Evolutionary conservation across 2,329 filamentous ascomycete species (phyloP).

Genomic region (Phyllosticta ampelicida): DNA sequence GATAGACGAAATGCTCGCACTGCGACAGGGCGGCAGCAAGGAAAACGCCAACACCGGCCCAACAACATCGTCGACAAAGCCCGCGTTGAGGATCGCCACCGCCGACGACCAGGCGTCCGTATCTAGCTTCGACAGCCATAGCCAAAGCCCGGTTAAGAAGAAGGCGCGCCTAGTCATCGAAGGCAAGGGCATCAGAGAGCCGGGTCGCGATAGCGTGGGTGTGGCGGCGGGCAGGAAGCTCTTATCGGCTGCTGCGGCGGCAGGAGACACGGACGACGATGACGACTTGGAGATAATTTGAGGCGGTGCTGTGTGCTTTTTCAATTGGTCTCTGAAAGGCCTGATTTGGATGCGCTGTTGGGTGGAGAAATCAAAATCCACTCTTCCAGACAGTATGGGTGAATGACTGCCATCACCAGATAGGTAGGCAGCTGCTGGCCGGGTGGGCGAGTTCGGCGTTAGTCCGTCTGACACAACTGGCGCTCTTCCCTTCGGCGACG

Average conservation of each 20-base stretch:
- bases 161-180: conserved; percentile 37
- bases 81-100: background rate
- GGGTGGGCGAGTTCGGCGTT: background rate
- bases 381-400: no score
- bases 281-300: conserved; percentile 39
- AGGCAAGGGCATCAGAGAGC: conserved; percentile 39
- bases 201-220: conserved; percentile 36
- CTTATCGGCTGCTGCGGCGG: background rate
- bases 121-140: conserved; percentile 9
- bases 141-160: conserved; percentile 35
- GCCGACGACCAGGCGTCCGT: background rate
- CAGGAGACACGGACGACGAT: conserved; percentile 32
- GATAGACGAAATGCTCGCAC: conserved; percentile 5
- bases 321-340: background rate
- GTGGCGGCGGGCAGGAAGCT: conserved; percentile 16
- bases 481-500: background rate
- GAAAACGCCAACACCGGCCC: conserved; percentile 8
- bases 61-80: conserved; percentile 19
- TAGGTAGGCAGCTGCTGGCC: no score
- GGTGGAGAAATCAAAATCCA: no score
- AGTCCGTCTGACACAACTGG: background rate
- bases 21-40: conserved; percentile 13
- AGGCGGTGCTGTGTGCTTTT: background rate
- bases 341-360: background rate
- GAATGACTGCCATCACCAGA: no score